Percentiles rank a stretch among this genome's conserved stretches.
Evolutionary conservation across 139 green algal species (phyloP).

Genomic region (Tetradesmus lagerheimii): DNA sequence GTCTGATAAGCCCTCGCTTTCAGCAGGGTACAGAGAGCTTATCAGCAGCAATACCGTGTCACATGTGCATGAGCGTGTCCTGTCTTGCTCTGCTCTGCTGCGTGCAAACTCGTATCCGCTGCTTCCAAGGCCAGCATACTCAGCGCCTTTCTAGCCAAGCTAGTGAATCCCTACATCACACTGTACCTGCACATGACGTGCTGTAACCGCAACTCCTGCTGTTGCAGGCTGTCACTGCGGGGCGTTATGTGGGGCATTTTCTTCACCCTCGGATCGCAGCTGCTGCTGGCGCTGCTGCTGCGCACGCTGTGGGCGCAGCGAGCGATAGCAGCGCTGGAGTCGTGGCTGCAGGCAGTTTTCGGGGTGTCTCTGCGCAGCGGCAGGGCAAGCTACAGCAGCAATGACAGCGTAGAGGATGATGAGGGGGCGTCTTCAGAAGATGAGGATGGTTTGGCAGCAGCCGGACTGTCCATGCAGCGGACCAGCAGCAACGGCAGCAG

Average conservation of each 20-base stretch:
- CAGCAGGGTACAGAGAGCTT: too few species aligned
- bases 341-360: slow-evolving; percentile 29
- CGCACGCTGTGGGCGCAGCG: slow-evolving; percentile 32
- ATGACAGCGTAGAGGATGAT: not conserved
- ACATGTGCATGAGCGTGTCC: not conserved
- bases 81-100: too few species aligned
- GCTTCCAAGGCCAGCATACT: too few species aligned
- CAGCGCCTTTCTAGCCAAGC: too few species aligned
- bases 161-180: too few species aligned
- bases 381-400: not conserved
- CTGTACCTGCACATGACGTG: too few species aligned
- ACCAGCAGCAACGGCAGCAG: not conserved
- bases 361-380: slow-evolving; percentile 13
- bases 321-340: slow-evolving; percentile 17
- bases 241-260: slow-evolving; percentile 13
- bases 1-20: too few species aligned
- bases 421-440: not conserved
- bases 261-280: slow-evolving; percentile 33
- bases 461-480: not conserved
- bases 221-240: slow-evolving; percentile 29
- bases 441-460: not conserved
- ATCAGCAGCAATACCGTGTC: too few species aligned
- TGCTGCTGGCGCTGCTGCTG: slow-evolving; percentile 46
- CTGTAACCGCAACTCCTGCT: not conserved
- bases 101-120: too few species aligned